These are phyloP conservation scores for Omphalea diandra DNA, from an alignment of 441 rosid species.

Conservation along the genomic window DNA sequence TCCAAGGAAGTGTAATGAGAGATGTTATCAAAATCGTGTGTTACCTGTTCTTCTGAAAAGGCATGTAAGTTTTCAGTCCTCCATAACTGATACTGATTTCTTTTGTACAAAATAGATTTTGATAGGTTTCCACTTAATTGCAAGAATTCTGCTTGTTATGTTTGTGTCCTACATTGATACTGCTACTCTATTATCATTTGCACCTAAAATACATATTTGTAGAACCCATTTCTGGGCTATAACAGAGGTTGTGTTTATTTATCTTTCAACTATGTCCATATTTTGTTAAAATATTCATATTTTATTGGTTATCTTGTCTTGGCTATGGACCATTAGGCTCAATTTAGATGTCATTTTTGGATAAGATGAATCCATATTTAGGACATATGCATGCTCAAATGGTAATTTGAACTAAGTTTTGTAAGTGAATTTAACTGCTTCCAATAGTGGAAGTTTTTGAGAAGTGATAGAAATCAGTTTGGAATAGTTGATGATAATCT, in stretches of 20 bases:
- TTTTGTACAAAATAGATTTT: not conserved
- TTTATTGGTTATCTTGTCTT: not conserved
- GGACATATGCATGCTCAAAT: not conserved
- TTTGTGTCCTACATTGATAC: not conserved
- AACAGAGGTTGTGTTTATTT: not conserved
- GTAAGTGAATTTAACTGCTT: not conserved
- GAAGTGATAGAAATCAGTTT: not conserved
- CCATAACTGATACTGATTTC: constrained; percentile 10
- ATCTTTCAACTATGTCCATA: not conserved
- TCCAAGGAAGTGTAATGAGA: constrained; percentile 81
- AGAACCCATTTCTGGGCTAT: not conserved
- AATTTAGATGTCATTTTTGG: too few relatives aligned
- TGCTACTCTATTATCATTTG: not conserved
- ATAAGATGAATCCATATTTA: not conserved
- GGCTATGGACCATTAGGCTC: not conserved
- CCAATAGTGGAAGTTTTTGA: not conserved
- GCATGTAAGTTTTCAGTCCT: constrained; percentile 65
- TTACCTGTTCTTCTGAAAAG: constrained; percentile 74
- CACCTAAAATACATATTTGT: not conserved
- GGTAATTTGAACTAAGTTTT: not conserved
- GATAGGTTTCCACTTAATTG: too few relatives aligned
- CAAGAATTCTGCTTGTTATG: not conserved
- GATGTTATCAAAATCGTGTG: constrained; percentile 67
- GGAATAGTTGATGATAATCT: constrained; percentile 2
- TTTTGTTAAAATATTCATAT: not conserved